Conservation (phyloP, 129 eudicot genomes). For the Ambrosia trifida region DNA sequence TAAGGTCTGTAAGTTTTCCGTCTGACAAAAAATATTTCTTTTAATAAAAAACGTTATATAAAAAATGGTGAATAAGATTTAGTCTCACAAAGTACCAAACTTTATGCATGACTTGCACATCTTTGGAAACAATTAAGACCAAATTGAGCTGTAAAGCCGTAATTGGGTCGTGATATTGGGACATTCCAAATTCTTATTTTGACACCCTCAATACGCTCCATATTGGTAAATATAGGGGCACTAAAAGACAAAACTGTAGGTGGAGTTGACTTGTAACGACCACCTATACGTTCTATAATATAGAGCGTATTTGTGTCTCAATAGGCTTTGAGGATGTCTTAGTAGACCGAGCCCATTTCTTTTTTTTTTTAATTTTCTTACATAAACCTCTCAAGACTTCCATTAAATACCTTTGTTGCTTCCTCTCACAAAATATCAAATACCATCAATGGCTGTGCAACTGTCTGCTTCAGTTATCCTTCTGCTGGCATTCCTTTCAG, state of each 20-base stretch:
- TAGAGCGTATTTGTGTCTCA: too few species aligned
- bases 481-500: slow-evolving; percentile 42
- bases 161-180: too few species aligned
- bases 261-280: too few species aligned
- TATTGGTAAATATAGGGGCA: too few species aligned
- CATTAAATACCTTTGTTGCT: slow-evolving; percentile 28
- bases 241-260: too few species aligned
- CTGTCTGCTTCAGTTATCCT: slow-evolving; percentile 28
- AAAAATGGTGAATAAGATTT: not conserved
- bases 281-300: too few species aligned
- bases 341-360: not conserved
- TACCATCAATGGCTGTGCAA: slow-evolving; percentile 29
- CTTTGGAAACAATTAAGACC: not conserved
- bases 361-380: not conserved
- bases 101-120: slow-evolving; percentile 7
- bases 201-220: too few species aligned
- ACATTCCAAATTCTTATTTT: too few species aligned
- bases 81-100: slow-evolving; percentile 8
- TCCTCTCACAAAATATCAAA: slow-evolving; percentile 14
- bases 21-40: too few species aligned
- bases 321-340: too few species aligned
- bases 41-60: too few species aligned
- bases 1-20: too few species aligned
- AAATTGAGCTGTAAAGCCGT: slow-evolving; percentile 24
- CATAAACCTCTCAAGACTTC: not conserved